Percentiles rank a stretch among this genome's conserved stretches.
These are phyloP conservation scores for Mycosphaerella sp. DNA, from an alignment of 2,329 filamentous ascomycete genomes.

Conservation along the genomic window DNA sequence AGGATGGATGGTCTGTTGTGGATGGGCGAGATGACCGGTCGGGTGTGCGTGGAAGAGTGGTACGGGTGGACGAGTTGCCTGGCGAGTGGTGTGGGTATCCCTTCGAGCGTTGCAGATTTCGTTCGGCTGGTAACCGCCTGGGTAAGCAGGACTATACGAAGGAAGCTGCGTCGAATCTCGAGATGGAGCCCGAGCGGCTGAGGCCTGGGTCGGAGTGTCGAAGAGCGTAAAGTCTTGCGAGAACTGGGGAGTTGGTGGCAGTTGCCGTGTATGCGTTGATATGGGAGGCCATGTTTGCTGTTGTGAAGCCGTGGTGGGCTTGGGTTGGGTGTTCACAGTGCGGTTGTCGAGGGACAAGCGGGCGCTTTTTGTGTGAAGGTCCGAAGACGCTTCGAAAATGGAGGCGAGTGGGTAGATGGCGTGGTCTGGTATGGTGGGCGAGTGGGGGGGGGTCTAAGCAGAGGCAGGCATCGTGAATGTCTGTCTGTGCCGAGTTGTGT, in stretches of 20 bases:
- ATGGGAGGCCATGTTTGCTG: slow-evolving; percentile 70
- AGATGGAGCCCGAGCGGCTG: slow-evolving; percentile 46
- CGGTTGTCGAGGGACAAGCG: slow-evolving; percentile 36
- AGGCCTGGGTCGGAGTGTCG: slow-evolving; percentile 43
- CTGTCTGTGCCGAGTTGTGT: slow-evolving; percentile 23
- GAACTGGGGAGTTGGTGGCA: slow-evolving; percentile 42
- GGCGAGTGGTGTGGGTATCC: slow-evolving; percentile 18
- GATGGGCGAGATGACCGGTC: slow-evolving; percentile 30
- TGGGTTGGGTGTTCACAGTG: slow-evolving; percentile 60
- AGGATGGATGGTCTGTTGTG: slow-evolving; percentile 38
- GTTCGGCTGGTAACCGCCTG: slow-evolving; percentile 58
- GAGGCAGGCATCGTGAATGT: slow-evolving; percentile 33
- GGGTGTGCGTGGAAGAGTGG: slow-evolving; percentile 57
- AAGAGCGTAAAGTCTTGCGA: slow-evolving; percentile 73
- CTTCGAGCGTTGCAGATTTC: slow-evolving; percentile 43
- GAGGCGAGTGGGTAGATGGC: slow-evolving; percentile 22
- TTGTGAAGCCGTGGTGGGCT: slow-evolving; percentile 76
- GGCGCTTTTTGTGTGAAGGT: slow-evolving; percentile 34
- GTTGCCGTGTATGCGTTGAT: slow-evolving; percentile 48
- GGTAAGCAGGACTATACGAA: slow-evolving; percentile 50
- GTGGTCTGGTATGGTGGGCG: slow-evolving; percentile 30
- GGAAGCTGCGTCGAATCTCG: slow-evolving; percentile 49
- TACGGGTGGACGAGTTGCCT: slow-evolving; percentile 55
- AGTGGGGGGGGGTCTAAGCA: slow-evolving; percentile 24
- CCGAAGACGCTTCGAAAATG: slow-evolving; percentile 30